phyloP scores from a whole-genome alignment of 139 green algal species.

The Chlorella vulgaris region DNA sequence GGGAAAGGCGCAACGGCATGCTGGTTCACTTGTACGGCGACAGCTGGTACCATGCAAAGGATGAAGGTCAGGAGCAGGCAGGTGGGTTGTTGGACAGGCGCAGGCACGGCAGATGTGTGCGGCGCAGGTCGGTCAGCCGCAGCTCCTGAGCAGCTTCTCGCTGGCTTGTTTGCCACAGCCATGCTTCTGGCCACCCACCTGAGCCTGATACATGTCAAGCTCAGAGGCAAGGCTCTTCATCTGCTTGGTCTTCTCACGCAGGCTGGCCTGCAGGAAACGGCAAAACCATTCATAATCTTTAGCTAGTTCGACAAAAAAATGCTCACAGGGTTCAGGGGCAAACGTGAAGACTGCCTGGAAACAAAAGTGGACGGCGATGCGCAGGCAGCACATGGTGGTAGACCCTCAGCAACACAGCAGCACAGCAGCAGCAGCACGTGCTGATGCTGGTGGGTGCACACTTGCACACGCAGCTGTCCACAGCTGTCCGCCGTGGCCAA shows the following conservation, averaged over 20 bases:
- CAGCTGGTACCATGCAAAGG: background rate
- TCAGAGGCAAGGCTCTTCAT: constrained; percentile 91
- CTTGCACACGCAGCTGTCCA: too few relatives aligned
- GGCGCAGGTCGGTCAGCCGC: too few relatives aligned
- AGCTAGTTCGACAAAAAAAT: background rate
- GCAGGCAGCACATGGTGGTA: too few relatives aligned
- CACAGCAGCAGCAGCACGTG: too few relatives aligned
- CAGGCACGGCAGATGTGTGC: too few relatives aligned
- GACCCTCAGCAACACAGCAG: too few relatives aligned
- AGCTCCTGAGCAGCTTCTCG: too few relatives aligned
- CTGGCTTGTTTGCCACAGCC: background rate
- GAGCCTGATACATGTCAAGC: constrained; percentile 93
- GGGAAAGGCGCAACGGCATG: background rate
- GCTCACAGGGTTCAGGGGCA: too few relatives aligned
- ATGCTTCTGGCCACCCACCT: constrained; percentile 44
- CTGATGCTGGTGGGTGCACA: too few relatives aligned
- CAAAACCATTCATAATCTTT: background rate
- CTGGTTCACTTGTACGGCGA: background rate
- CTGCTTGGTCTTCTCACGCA: constrained; percentile 93
- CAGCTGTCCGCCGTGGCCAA: background rate
- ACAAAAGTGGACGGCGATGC: too few relatives aligned
- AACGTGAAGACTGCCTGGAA: too few relatives aligned
- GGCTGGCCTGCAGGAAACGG: constrained; percentile 64
- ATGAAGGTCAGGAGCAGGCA: background rate
- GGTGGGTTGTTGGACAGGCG: too few relatives aligned